phyloP scores from a whole-genome alignment of 306 rosid species.

The Vicia villosa region DNA sequence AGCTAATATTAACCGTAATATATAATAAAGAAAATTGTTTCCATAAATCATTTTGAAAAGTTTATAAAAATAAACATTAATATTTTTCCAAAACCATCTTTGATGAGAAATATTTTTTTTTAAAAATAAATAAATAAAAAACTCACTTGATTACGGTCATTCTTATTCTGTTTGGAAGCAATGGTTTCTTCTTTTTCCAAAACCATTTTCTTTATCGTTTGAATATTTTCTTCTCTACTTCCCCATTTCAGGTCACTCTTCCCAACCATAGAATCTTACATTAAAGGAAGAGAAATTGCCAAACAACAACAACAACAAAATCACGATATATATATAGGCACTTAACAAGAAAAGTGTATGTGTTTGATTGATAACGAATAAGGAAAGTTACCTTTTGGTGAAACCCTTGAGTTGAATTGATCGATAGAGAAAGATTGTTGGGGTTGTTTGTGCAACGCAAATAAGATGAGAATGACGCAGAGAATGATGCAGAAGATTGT shows the following conservation, averaged over 20 bases:
- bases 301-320: no score
- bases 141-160: slow-evolving; percentile 26
- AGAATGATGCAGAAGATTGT: slow-evolving; percentile 1
- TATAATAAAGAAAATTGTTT: no score
- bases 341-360: neutral
- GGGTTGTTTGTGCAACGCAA: neutral
- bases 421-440: slow-evolving; percentile 24
- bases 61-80: no score
- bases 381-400: slow-evolving; percentile 21
- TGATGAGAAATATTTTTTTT: no score
- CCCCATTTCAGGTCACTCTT: slow-evolving; percentile 14
- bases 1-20: no score
- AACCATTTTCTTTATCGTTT: slow-evolving; percentile 18
- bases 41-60: no score
- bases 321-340: no score
- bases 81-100: no score
- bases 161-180: neutral
- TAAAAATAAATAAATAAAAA: no score
- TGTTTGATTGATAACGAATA: neutral
- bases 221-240: slow-evolving; percentile 24
- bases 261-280: slow-evolving; percentile 9
- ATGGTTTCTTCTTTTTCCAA: slow-evolving; percentile 28
- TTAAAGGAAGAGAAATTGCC: no score
- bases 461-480: neutral
- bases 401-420: slow-evolving; percentile 38